phyloP scores from a whole-genome alignment of 1,284 basidiomycete genomes.

The Trichosporon inkin region DNA sequence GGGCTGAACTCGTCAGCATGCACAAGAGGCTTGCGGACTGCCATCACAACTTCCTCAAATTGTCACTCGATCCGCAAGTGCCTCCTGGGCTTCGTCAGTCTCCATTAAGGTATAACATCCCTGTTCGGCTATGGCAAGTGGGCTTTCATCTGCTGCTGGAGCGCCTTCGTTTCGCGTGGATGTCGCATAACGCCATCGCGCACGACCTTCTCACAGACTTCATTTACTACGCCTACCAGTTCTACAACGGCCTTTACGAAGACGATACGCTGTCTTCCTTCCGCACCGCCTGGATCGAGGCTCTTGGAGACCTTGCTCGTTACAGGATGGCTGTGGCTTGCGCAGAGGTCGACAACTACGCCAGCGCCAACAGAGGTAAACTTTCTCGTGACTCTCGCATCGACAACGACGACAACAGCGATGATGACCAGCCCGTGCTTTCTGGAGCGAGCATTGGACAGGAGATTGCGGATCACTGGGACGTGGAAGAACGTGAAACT shows the following conservation, averaged over 20 bases:
- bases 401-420: constrained; percentile 26
- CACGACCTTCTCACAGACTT: constrained; percentile 79
- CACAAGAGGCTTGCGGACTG: constrained; percentile 66
- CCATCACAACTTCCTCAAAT: constrained; percentile 79
- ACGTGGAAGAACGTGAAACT: constrained; percentile 84
- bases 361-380: constrained; percentile 31
- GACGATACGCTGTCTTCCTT: constrained; percentile 68
- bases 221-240: constrained; percentile 90
- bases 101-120: constrained; percentile 90
- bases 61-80: constrained; percentile 78
- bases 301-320: constrained; percentile 88
- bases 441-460: constrained; percentile 73
- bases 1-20: constrained; percentile 47
- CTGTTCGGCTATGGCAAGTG: constrained; percentile 85
- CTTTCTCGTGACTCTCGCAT: constrained; percentile 22
- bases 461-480: constrained; percentile 77
- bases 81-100: constrained; percentile 83
- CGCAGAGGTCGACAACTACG: background rate
- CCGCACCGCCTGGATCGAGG: constrained; percentile 85
- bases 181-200: constrained; percentile 38
- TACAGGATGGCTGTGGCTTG: constrained; percentile 86
- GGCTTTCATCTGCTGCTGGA: constrained; percentile 88
- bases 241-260: constrained; percentile 86
- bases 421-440: constrained; percentile 24
- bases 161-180: constrained; percentile 74